A percentile compares a stretch with the other conserved stretches of the same genome.
Evolutionary conservation across 768 basidiomycete species (phyloP).

Genomic region (Suillus americanus): DNA sequence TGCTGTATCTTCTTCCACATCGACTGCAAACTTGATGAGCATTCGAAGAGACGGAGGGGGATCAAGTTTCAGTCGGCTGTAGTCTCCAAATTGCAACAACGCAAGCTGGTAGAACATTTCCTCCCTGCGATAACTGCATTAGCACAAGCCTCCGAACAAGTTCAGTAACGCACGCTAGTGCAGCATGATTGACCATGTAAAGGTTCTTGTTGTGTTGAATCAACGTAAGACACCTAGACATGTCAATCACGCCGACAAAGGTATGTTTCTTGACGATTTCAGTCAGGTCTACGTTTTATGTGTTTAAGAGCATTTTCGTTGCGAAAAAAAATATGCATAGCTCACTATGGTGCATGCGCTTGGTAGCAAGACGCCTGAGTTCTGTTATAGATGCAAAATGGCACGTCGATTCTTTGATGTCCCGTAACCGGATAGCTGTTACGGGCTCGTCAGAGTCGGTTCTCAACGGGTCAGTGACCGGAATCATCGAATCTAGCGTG

Average conservation of each 20-base stretch:
- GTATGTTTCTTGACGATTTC: conserved; percentile 86
- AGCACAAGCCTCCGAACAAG: neutral
- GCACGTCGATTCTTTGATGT: conserved; percentile 76
- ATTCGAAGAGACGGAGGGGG: conserved; percentile 75
- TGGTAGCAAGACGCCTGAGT: conserved; percentile 58
- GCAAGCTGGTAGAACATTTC: conserved; percentile 95
- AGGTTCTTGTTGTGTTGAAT: conserved; percentile 88
- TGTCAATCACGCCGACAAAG: conserved; percentile 90
- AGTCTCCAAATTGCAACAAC: conserved; percentile 86
- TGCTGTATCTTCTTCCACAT: conserved; percentile 51
- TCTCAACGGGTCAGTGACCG: conserved; percentile 56
- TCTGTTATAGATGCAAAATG: conserved; percentile 70
- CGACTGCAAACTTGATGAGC: conserved; percentile 80
- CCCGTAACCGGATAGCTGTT: conserved; percentile 35
- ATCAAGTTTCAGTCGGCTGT: conserved; percentile 73
- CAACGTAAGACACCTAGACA: conserved; percentile 68
- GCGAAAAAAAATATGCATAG: conserved; percentile 3
- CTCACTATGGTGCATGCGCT: conserved; percentile 71
- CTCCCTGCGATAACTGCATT: conserved; percentile 50
- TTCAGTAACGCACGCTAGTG: conserved; percentile 65
- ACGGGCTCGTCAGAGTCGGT: conserved; percentile 26
- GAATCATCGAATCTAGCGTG: conserved; percentile 95
- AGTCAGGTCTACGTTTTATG: conserved; percentile 56
- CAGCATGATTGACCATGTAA: conserved; percentile 84
- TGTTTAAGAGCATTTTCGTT: neutral